A percentile compares a stretch with the other conserved stretches of the same genome.
Conservation (phyloP, 176 grass and related monocot genomes). For the Microstegium vimineum region DNA sequence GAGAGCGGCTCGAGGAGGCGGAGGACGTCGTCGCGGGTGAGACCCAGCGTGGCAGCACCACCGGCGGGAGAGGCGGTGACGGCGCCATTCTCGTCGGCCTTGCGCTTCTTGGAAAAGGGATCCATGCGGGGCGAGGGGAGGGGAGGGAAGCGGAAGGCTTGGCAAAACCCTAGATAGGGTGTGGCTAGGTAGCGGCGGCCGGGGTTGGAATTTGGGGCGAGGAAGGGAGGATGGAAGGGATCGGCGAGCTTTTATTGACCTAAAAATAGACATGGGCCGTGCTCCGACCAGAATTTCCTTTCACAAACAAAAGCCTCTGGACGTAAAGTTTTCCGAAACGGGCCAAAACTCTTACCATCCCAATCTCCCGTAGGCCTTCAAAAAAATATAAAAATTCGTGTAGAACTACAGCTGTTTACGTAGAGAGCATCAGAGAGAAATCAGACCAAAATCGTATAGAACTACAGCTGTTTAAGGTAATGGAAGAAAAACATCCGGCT, state of each 20-base stretch:
- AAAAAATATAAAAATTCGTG: too few species aligned
- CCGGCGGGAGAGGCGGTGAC: slow-evolving; percentile 28
- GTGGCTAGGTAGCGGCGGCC: slow-evolving; percentile 10
- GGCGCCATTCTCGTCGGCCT: slow-evolving; percentile 60
- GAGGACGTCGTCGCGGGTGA: slow-evolving; percentile 69
- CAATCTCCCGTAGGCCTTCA: too few species aligned
- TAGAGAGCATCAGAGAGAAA: too few species aligned
- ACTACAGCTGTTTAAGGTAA: too few species aligned
- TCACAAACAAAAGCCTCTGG: too few species aligned
- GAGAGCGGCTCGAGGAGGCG: slow-evolving; percentile 76
- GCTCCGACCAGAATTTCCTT: too few species aligned
- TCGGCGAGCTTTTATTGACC: slow-evolving; percentile 21
- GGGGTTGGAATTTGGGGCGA: not conserved
- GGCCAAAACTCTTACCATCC: too few species aligned
- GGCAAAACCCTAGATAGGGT: slow-evolving; percentile 69
- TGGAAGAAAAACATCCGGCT: too few species aligned
- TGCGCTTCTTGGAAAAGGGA: slow-evolving; percentile 72
- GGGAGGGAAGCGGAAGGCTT: not conserved
- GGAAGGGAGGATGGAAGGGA: not conserved
- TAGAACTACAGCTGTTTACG: too few species aligned
- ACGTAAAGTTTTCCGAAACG: too few species aligned
- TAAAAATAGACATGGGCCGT: too few species aligned
- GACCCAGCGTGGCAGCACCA: slow-evolving; percentile 22
- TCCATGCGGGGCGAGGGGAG: slow-evolving; percentile 41
- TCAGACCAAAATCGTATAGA: too few species aligned